Evolutionary conservation across 805 yeast species (phyloP).

Genomic region (Zygotorulaspora florentina): DNA sequence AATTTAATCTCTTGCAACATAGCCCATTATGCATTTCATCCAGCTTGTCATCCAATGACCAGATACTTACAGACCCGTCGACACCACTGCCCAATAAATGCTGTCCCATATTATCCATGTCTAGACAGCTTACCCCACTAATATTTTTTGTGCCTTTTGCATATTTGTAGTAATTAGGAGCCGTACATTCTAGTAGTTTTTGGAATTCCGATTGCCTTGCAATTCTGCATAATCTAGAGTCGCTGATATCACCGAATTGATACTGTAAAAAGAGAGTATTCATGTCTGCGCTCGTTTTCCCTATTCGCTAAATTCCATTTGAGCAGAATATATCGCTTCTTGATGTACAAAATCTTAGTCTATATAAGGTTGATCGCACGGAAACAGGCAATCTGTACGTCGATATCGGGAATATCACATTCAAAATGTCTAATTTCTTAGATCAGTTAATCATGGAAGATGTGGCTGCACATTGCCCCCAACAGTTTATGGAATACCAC

Average conservation of each 20-base stretch:
- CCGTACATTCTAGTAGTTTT: constrained; percentile 17
- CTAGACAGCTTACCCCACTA: constrained; percentile 19
- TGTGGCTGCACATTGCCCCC: constrained; percentile 73
- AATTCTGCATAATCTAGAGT: constrained; percentile 9
- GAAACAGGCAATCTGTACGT: too few species aligned
- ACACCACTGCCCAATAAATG: constrained; percentile 25
- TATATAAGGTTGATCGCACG: too few species aligned
- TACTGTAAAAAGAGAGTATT: constrained; percentile 12
- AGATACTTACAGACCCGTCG: constrained; percentile 36
- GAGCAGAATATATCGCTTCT: not conserved
- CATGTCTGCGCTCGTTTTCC: constrained; percentile 3
- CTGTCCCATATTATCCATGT: constrained; percentile 19
- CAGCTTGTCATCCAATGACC: constrained; percentile 25
- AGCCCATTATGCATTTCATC: constrained; percentile 16
- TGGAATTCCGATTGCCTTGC: constrained; percentile 20
- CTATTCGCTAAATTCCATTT: not conserved
- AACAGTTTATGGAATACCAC: constrained; percentile 66
- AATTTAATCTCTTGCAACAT: constrained; percentile 30
- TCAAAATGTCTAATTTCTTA: constrained; percentile 36
- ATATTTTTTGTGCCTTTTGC: constrained; percentile 4
- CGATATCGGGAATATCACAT: not conserved
- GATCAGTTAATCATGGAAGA: constrained; percentile 78
- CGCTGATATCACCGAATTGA: constrained; percentile 13
- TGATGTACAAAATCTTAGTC: not conserved
- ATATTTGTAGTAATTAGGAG: constrained; percentile 11